Percentiles rank a stretch among this genome's conserved stretches.
phyloP scores from a whole-genome alignment of 352 stramenopile genomes.

The Globisporangium nagaii region DNA sequence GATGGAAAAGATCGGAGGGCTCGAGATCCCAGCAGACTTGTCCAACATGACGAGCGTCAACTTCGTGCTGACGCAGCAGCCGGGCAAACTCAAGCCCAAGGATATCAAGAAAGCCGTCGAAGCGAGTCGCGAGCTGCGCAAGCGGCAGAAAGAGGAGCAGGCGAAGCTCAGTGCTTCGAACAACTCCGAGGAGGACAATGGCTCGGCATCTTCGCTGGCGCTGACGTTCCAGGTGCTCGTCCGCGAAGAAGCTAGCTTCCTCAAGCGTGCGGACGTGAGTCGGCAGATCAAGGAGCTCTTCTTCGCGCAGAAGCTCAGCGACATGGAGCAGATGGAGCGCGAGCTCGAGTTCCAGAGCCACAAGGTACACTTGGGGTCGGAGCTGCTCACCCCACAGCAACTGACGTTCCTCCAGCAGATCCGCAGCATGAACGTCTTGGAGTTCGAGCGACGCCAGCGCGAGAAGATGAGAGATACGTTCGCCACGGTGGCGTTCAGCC shows the following conservation, averaged over 20 bases:
- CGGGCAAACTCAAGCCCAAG: constrained; percentile 86
- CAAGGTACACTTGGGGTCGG: constrained; percentile 53
- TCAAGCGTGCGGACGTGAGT: constrained; percentile 31
- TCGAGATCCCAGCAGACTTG: constrained; percentile 67
- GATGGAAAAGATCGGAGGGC: constrained; percentile 33
- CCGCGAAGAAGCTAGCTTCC: constrained; percentile 36
- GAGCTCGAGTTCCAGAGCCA: constrained; percentile 86
- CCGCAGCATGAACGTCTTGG: constrained; percentile 28
- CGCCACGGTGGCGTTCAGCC: constrained; percentile 25
- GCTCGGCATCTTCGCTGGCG: too few species aligned
- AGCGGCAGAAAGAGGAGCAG: constrained; percentile 64
- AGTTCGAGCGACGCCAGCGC: constrained; percentile 25
- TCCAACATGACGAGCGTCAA: constrained; percentile 60
- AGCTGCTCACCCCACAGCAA: constrained; percentile 47
- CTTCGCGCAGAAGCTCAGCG: constrained; percentile 76
- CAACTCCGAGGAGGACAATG: neutral
- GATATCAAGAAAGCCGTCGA: constrained; percentile 88
- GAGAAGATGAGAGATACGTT: constrained; percentile 41
- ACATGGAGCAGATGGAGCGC: constrained; percentile 68
- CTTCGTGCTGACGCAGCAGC: constrained; percentile 86
- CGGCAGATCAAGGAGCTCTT: constrained; percentile 75
- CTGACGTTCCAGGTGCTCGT: constrained; percentile 55
- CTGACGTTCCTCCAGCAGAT: constrained; percentile 40
- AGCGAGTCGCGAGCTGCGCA: constrained; percentile 56
- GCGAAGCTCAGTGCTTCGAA: constrained; percentile 24